Percentiles rank a stretch among this genome's conserved stretches.
Evolutionary conservation across 768 basidiomycete genomes (phyloP).

Genomic region (Royoungia palumana): DNA sequence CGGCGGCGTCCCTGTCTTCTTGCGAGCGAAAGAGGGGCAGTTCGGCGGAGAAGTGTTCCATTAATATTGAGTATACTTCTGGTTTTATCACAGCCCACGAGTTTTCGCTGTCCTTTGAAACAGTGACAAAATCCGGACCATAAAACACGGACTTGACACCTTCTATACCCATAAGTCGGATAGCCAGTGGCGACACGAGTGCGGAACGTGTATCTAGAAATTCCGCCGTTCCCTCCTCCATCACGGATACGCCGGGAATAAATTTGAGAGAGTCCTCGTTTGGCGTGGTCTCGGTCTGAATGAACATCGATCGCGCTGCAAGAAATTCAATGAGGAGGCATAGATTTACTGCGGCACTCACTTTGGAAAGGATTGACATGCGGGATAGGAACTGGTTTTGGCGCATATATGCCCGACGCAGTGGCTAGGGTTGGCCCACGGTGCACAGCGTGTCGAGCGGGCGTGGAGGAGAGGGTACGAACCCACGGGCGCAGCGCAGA

Average conservation of each 20-base stretch:
- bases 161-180: conserved; percentile 90
- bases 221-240: conserved; percentile 87
- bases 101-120: conserved; percentile 84
- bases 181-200: conserved; percentile 89
- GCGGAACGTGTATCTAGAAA: conserved; percentile 89
- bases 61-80: conserved; percentile 91
- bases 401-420: conserved; percentile 26
- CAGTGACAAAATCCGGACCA: conserved; percentile 97
- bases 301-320: conserved; percentile 89
- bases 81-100: conserved; percentile 92
- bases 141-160: conserved; percentile 90
- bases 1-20: conserved; percentile 74
- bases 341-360: conserved; percentile 19
- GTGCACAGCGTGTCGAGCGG: conserved; percentile 20
- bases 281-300: conserved; percentile 96
- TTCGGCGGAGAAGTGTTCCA: conserved; percentile 97
- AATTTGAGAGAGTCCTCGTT: conserved; percentile 98
- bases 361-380: conserved; percentile 30
- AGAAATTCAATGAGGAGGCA: not conserved
- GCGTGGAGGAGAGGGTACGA: conserved; percentile 24
- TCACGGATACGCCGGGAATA: conserved; percentile 88
- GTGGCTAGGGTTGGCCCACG: conserved; percentile 35
- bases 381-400: conserved; percentile 1
- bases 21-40: conserved; percentile 81
- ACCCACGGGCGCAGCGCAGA: conserved; percentile 18